Evolutionary conservation across 2,329 filamentous ascomycete genomes (phyloP).

Genomic region (Grosmannia clavigera): DNA sequence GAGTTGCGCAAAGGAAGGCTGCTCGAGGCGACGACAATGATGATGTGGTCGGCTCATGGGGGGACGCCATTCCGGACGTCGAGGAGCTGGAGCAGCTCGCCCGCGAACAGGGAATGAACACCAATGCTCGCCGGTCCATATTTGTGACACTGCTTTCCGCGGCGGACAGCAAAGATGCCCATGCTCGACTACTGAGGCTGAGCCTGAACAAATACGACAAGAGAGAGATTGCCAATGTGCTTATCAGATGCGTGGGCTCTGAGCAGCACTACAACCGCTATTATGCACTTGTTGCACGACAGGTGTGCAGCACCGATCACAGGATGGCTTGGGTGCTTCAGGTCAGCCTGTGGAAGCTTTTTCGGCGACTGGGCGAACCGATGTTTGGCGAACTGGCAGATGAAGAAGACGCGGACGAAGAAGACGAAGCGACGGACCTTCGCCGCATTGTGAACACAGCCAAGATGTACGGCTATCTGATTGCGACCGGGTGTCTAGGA

Average conservation of each 20-base stretch:
- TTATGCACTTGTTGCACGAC: constrained; percentile 74
- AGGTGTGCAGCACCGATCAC: constrained; percentile 57
- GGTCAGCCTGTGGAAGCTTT: constrained; percentile 75
- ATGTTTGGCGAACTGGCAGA: constrained; percentile 54
- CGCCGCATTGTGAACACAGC: constrained; percentile 39
- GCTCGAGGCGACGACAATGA: constrained; percentile 22
- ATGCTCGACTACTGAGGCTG: constrained; percentile 67
- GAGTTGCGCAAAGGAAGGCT: constrained; percentile 14
- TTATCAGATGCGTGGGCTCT: constrained; percentile 75
- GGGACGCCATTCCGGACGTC: constrained; percentile 53
- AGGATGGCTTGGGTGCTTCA: constrained; percentile 76
- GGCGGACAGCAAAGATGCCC: constrained; percentile 71
- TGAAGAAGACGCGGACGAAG: constrained; percentile 33
- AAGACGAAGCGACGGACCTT: constrained; percentile 33
- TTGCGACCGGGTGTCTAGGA: constrained; percentile 31
- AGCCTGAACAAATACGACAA: constrained; percentile 77
- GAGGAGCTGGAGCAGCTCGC: constrained; percentile 46
- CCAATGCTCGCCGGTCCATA: constrained; percentile 75
- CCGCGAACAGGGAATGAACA: constrained; percentile 73
- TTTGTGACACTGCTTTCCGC: constrained; percentile 86
- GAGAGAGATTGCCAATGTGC: constrained; percentile 72
- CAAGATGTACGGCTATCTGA: constrained; percentile 39
- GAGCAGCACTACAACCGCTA: constrained; percentile 85
- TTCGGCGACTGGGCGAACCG: constrained; percentile 73
- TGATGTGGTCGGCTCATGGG: constrained; percentile 22